Conservation (phyloP, 306 rosid species). For the Comarum palustre region DNA sequence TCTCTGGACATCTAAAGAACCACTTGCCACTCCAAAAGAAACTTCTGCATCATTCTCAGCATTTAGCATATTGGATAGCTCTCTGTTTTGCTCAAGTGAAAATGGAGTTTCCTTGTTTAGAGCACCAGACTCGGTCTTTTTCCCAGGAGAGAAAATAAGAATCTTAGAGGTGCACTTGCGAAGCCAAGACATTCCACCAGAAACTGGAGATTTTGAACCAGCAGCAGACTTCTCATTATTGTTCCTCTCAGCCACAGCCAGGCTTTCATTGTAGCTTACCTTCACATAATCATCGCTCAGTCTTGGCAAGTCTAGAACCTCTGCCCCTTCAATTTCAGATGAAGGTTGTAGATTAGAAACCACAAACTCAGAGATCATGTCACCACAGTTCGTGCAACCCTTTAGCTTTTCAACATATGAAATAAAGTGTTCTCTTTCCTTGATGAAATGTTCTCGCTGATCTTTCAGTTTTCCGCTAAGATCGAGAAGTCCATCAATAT, state of each 20-base stretch:
- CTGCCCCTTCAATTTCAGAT: slow-evolving; percentile 59
- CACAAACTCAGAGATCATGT: slow-evolving; percentile 65
- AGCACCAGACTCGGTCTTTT: slow-evolving; percentile 45
- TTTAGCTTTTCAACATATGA: slow-evolving; percentile 62
- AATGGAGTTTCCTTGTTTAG: slow-evolving; percentile 31
- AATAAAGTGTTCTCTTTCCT: slow-evolving; percentile 69
- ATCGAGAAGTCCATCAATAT: slow-evolving; percentile 72
- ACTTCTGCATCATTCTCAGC: slow-evolving; percentile 65
- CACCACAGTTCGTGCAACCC: slow-evolving; percentile 71
- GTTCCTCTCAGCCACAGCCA: slow-evolving; percentile 40
- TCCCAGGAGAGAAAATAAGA: slow-evolving; percentile 67
- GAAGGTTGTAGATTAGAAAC: slow-evolving; percentile 60
- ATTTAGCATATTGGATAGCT: slow-evolving; percentile 33
- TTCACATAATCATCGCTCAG: slow-evolving; percentile 43
- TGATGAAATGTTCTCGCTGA: slow-evolving; percentile 68
- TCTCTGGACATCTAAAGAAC: slow-evolving; percentile 57
- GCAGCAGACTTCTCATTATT: slow-evolving; percentile 42
- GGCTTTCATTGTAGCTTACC: slow-evolving; percentile 39
- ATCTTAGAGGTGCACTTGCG: slow-evolving; percentile 89
- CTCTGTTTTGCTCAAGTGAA: slow-evolving; percentile 34
- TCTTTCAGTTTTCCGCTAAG: slow-evolving; percentile 67
- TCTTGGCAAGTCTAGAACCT: slow-evolving; percentile 54
- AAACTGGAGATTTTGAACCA: slow-evolving; percentile 49
- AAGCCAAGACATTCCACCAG: slow-evolving; percentile 83
- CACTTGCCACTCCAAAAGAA: slow-evolving; percentile 66